A percentile compares a stretch with the other conserved stretches of the same genome.
phyloP scores from a whole-genome alignment of 768 basidiomycete species.

The Termitomyces heimii region DNA sequence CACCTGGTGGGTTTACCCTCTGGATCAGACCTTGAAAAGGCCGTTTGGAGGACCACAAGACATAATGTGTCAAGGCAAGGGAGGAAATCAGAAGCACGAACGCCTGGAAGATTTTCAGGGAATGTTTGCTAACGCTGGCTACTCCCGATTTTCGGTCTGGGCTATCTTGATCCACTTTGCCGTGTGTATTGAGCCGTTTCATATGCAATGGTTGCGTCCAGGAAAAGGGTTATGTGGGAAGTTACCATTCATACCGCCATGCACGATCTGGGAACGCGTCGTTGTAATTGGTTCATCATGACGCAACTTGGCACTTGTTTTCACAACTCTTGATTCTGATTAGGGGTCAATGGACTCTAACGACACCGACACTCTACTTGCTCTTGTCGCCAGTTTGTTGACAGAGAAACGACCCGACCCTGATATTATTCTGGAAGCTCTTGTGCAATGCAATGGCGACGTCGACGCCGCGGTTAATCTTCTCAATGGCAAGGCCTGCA shows the following conservation, averaged over 20 bases:
- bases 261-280: not conserved
- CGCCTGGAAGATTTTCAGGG: not conserved
- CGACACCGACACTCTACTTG: conserved; percentile 68
- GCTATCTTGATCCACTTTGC: not conserved
- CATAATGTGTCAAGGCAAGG: not conserved
- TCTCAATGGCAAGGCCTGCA: conserved; percentile 21
- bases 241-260: too few relatives aligned
- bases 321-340: too few relatives aligned
- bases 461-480: conserved; percentile 41
- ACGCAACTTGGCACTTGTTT: not conserved
- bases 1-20: not conserved
- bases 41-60: not conserved
- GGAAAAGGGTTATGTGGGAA: not conserved
- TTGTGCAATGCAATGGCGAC: conserved; percentile 53
- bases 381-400: conserved; percentile 59
- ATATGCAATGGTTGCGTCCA: not conserved
- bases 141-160: not conserved
- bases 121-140: not conserved
- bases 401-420: conserved; percentile 25
- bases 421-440: conserved; percentile 47
- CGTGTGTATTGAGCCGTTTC: not conserved
- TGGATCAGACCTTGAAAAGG: not conserved
- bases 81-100: not conserved
- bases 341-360: conserved; percentile 7
- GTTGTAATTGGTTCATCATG: too few relatives aligned